Percentiles rank a stretch among this genome's conserved stretches.
These are phyloP conservation scores for Hemileccinum hortonii DNA, from an alignment of 1,284 basidiomycete species.

Conservation along the genomic window DNA sequence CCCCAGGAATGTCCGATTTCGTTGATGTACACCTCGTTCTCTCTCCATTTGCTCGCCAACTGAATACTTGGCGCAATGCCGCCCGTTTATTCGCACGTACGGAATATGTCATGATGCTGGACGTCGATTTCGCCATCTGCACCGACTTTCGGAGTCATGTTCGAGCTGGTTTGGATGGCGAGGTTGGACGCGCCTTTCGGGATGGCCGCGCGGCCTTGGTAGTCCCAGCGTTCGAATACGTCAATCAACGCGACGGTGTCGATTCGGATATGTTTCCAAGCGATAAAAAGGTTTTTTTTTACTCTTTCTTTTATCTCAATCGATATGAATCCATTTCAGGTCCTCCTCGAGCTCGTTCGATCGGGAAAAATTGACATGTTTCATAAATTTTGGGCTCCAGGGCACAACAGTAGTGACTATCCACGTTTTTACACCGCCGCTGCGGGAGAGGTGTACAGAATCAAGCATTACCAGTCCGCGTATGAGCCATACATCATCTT, in stretches of 20 bases:
- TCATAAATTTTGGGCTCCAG: constrained; percentile 72
- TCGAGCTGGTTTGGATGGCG: constrained; percentile 20
- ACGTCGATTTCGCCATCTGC: constrained; percentile 82
- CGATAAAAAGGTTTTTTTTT: constrained; percentile 53
- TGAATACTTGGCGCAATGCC: constrained; percentile 85
- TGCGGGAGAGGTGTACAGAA: constrained; percentile 70
- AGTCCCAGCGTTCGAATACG: constrained; percentile 77
- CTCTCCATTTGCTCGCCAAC: constrained; percentile 76
- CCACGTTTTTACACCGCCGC: constrained; percentile 60
- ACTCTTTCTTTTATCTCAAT: background rate
- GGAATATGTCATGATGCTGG: constrained; percentile 83
- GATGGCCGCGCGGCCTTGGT: constrained; percentile 67
- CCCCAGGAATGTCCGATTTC: constrained; percentile 58
- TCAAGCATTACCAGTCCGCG: constrained; percentile 70
- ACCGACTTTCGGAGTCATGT: constrained; percentile 71
- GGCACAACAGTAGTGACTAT: constrained; percentile 81
- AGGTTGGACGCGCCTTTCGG: constrained; percentile 39
- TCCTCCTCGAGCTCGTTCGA: constrained; percentile 55
- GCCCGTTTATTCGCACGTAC: constrained; percentile 80
- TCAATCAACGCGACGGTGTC: constrained; percentile 58
- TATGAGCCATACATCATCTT: constrained; percentile 86
- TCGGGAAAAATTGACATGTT: constrained; percentile 65
- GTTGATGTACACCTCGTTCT: constrained; percentile 88
- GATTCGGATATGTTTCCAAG: constrained; percentile 60
- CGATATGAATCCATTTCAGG: constrained; percentile 35